These are phyloP conservation scores for Puccinia sorghi DNA, from an alignment of 1,284 basidiomycete species.

Conservation along the genomic window DNA sequence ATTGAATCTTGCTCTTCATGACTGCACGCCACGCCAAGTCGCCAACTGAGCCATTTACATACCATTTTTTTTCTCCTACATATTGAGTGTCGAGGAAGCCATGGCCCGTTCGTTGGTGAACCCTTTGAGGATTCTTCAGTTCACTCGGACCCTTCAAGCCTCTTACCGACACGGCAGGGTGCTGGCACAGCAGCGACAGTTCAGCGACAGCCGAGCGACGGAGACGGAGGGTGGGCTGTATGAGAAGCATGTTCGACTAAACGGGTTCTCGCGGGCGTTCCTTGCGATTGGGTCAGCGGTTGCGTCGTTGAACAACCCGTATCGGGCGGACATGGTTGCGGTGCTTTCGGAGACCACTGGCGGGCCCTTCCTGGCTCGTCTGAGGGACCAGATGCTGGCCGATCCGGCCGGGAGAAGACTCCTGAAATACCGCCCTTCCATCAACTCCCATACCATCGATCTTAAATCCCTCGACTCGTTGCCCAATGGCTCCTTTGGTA, in stretches of 20 bases:
- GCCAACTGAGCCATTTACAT: too few species aligned
- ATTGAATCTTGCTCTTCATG: background rate
- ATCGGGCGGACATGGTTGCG: slow-evolving; percentile 88
- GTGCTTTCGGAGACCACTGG: slow-evolving; percentile 87
- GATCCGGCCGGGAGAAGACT: slow-evolving; percentile 72
- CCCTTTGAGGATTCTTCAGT: too few species aligned
- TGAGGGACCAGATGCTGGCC: slow-evolving; percentile 75
- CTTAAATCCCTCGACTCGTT: slow-evolving; percentile 68
- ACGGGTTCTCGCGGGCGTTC: slow-evolving; percentile 76
- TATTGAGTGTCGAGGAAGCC: too few species aligned
- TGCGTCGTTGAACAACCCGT: slow-evolving; percentile 77
- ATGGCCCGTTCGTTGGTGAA: too few species aligned
- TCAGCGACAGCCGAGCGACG: background rate
- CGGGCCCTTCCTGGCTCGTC: slow-evolving; percentile 72
- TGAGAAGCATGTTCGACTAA: slow-evolving; percentile 78
- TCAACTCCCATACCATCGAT: slow-evolving; percentile 76
- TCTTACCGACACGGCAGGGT: too few species aligned
- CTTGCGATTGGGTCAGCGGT: slow-evolving; percentile 82
- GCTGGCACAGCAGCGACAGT: background rate
- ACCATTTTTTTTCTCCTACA: too few species aligned
- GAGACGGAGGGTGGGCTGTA: slow-evolving; percentile 54
- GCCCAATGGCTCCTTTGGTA: slow-evolving; percentile 79
- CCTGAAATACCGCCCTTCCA: slow-evolving; percentile 76
- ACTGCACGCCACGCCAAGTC: too few species aligned
- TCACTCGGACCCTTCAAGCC: too few species aligned